Evolutionary conservation across 768 basidiomycete genomes (phyloP), one percentile per base, ranked within the genome.

Genomic region (Naematelia encephala): DNA sequence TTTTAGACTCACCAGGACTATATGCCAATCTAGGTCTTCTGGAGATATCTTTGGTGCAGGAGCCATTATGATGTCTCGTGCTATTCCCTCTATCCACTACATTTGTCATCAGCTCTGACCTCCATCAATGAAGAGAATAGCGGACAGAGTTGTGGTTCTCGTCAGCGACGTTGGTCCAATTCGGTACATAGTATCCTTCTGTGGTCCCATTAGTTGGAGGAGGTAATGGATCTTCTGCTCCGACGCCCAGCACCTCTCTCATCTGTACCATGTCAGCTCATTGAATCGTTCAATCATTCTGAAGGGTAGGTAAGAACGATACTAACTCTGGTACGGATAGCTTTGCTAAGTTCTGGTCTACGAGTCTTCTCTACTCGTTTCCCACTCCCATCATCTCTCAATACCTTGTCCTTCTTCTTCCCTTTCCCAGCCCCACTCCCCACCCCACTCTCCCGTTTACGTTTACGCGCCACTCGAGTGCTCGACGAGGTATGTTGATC

Each of bases 281-380:
- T 45, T 43, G 1, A 14, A 2, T n/a, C n/a, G n/a, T n/a, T n/a
- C n/a, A n/a, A n/a, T n/a, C n/a, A n/a, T n/a, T 22, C 12, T n/a
- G 5, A 34, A 44, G 29, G 8, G 23, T 2, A 16, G 16, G n/a
- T 13, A 12, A 11, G 19, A 19, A 12, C 22, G 13, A 19, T 12
- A 63, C 64, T 27, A 28, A 66, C 67, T 51, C 57, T 71, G 1
- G 34, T 39, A 23, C 66, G 23, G 2, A 68, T 34, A 0, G 50
- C 61, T 49, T 58, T 64, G 1, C 50, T 29, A 27, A 68, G 39
- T 29, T 68, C 69, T 2, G 55, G 63, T 53, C 52, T 61, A 5
- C 67, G 26, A 16, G 51, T 53, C 27, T 56, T 62, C 42, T 71
- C 69, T 28, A 71, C 14, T 46, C 69, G 54, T 34, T 71, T 71